Conservation (phyloP, 176 grass and related monocot species). For the Aegilops umbellulata region DNA sequence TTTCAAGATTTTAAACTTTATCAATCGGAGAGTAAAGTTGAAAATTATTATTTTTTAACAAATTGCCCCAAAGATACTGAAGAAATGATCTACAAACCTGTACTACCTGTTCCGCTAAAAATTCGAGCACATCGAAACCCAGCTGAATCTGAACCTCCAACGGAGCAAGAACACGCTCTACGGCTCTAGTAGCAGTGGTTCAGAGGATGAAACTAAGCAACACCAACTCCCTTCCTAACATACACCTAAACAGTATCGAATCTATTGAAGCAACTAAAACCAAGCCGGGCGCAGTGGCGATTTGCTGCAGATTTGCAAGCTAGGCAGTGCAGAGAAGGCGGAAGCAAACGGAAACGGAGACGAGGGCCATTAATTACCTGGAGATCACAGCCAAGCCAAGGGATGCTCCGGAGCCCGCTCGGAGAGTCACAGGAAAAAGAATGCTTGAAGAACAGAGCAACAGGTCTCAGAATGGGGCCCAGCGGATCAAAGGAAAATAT, state of each 20-base stretch:
- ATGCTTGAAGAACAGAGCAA: background rate
- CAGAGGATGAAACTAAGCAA: background rate
- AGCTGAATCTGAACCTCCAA: slow-evolving; percentile 22
- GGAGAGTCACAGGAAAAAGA: background rate
- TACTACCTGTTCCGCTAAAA: background rate
- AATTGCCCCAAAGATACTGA: background rate
- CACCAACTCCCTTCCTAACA: background rate
- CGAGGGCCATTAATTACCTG: slow-evolving; percentile 28
- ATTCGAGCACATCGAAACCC: background rate
- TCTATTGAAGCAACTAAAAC: background rate
- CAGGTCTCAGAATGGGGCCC: slow-evolving; percentile 32
- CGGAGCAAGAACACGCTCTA: background rate
- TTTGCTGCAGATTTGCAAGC: slow-evolving; percentile 6
- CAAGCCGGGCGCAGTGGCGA: background rate
- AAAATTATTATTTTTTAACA: background rate
- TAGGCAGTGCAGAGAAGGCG: background rate
- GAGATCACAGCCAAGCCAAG: background rate
- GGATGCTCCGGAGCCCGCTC: background rate
- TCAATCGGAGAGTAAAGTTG: background rate
- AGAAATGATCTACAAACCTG: background rate
- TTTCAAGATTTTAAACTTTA: background rate
- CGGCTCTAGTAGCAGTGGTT: background rate
- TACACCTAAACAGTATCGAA: background rate
- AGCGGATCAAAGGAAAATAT: slow-evolving; percentile 27
- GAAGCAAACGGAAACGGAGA: background rate